A percentile compares a stretch with the other conserved stretches of the same genome.
Evolutionary conservation across 1,139 yeast species (phyloP).

Genomic region (Taphrina wiesneri): DNA sequence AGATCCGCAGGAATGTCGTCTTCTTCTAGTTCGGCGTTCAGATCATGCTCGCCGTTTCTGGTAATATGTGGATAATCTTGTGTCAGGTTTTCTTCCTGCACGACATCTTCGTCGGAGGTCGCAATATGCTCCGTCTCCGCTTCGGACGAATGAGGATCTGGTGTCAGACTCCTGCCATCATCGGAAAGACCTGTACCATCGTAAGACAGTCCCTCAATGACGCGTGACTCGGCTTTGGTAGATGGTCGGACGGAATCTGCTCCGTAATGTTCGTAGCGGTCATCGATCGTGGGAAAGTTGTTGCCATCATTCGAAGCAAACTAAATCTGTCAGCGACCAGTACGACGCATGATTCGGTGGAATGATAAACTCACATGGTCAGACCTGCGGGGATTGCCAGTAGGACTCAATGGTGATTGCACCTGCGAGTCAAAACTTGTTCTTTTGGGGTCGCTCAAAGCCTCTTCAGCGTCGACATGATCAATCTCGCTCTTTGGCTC

Average conservation of each 20-base stretch:
- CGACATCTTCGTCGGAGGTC: slow-evolving; percentile 1
- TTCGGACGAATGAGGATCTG: slow-evolving; percentile 28
- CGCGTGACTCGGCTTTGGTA: neutral
- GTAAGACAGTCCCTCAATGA: neutral
- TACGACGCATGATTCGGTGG: neutral
- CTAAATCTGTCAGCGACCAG: neutral
- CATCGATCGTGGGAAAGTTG: neutral
- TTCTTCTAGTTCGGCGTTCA: neutral
- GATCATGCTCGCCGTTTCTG: neutral
- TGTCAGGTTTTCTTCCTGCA: neutral
- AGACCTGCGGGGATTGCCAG: neutral
- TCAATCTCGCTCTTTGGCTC: neutral
- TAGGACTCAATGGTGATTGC: neutral
- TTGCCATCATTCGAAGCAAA: neutral
- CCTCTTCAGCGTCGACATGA: neutral
- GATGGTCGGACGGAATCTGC: neutral
- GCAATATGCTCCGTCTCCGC: slow-evolving; percentile 27
- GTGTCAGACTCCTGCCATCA: slow-evolving; percentile 28
- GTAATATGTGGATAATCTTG: neutral
- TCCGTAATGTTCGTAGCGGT: neutral
- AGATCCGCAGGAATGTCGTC: slow-evolving; percentile 29
- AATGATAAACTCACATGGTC: neutral
- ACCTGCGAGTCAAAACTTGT: neutral
- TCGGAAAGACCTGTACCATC: slow-evolving; percentile 23
- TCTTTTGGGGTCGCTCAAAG: neutral